Conservation (phyloP, 108 stramenopile genomes). For the Cyclostephanos invisitatus region DNA sequence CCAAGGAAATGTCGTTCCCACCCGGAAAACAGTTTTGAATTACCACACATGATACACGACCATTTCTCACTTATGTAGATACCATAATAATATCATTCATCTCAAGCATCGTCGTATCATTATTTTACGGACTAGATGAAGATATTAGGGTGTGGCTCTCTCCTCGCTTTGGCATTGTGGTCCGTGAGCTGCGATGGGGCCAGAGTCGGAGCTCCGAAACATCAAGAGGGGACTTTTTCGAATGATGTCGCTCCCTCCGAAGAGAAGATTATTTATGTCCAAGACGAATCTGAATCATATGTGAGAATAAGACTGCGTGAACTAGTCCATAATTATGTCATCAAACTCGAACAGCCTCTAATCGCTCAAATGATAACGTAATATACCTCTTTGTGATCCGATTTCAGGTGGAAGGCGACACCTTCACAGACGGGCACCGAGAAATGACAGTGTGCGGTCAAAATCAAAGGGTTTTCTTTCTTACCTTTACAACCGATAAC, state of each 20-base stretch:
- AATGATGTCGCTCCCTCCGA: background rate
- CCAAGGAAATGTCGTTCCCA: too few relatives aligned
- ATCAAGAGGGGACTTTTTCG: background rate
- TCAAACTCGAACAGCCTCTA: slow-evolving; percentile 1
- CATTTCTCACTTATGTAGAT: too few relatives aligned
- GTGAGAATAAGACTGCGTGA: background rate
- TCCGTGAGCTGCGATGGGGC: too few relatives aligned
- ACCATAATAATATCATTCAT: too few relatives aligned
- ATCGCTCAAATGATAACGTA: background rate
- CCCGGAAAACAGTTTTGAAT: too few relatives aligned
- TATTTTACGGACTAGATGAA: background rate
- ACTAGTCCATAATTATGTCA: too few relatives aligned
- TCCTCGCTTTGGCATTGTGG: slow-evolving; percentile 2
- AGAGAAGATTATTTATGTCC: background rate
- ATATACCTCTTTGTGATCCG: background rate
- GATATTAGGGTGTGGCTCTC: background rate
- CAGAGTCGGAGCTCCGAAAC: background rate
- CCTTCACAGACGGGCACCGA: background rate
- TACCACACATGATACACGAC: too few relatives aligned
- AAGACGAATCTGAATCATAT: background rate
- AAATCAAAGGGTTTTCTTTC: slow-evolving; percentile 5
- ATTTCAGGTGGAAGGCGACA: slow-evolving; percentile 2
- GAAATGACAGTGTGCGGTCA: background rate
- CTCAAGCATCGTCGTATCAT: too few relatives aligned
- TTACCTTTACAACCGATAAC: slow-evolving; percentile 10